phyloP scores from a whole-genome alignment of 2,329 filamentous ascomycete genomes.

The Cladosporium sp. region DNA sequence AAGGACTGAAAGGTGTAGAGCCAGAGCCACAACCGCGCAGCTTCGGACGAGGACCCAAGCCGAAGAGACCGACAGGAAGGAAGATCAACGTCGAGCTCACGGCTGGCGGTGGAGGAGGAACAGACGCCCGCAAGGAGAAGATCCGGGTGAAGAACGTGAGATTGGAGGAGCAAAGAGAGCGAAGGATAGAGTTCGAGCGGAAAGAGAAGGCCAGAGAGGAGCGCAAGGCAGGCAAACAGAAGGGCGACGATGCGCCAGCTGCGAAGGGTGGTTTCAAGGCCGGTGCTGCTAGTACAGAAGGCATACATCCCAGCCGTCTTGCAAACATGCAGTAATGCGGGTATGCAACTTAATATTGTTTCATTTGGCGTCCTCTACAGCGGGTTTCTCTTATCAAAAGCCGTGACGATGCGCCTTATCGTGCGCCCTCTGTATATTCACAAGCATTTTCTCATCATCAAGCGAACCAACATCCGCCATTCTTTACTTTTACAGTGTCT shows the following conservation, averaged over 20 bases:
- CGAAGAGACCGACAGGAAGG: conserved; percentile 56
- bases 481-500: conserved; percentile 4
- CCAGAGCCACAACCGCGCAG: conserved; percentile 16
- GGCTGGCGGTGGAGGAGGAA: conserved; percentile 80
- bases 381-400: neutral
- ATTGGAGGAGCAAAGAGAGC: conserved; percentile 67
- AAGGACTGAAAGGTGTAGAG: conserved; percentile 18
- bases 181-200: conserved; percentile 51
- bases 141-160: conserved; percentile 85
- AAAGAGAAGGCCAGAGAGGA: conserved; percentile 47
- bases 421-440: conserved; percentile 1
- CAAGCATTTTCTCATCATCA: neutral
- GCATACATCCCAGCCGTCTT: conserved; percentile 39
- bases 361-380: conserved; percentile 1
- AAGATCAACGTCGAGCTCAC: conserved; percentile 93
- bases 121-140: conserved; percentile 68
- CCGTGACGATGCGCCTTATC: neutral
- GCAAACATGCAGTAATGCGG: conserved; percentile 26
- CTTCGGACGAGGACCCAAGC: conserved; percentile 29
- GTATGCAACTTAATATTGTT: neutral
- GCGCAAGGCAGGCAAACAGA: conserved; percentile 38
- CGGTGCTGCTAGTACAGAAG: conserved; percentile 22
- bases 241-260: conserved; percentile 25
- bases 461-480: neutral
- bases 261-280: conserved; percentile 17